Percentiles rank a stretch among this genome's conserved stretches.
Conservation (phyloP, 2,329 filamentous ascomycete species). For the Penicillium paneum region DNA sequence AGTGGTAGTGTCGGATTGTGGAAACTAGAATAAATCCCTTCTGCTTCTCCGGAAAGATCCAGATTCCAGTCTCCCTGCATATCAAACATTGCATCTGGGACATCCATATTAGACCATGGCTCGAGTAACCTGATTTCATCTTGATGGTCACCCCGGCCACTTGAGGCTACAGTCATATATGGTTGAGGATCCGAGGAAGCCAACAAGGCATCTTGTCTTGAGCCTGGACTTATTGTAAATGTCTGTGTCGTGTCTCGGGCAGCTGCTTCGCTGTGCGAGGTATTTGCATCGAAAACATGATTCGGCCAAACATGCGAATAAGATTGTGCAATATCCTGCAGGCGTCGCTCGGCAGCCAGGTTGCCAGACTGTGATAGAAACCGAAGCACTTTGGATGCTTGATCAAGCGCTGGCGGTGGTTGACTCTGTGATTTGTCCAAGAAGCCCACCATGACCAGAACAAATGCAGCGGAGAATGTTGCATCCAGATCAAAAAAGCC, state of each 20-base stretch:
- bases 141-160: not conserved
- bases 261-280: not conserved
- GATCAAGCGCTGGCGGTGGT: constrained; percentile 12
- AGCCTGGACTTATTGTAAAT: not conserved
- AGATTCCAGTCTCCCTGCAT: constrained; percentile 16
- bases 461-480: constrained; percentile 24
- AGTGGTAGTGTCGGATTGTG: constrained; percentile 19
- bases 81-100: constrained; percentile 11
- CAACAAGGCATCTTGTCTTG: not conserved
- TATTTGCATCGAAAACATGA: constrained; percentile 1
- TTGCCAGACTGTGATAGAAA: constrained; percentile 18
- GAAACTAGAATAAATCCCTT: constrained; percentile 24
- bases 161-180: not conserved
- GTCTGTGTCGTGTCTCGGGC: not conserved
- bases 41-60: constrained; percentile 18
- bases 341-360: constrained; percentile 15
- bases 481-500: constrained; percentile 25
- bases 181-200: not conserved
- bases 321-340: constrained; percentile 20
- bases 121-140: constrained; percentile 16
- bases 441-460: constrained; percentile 21
- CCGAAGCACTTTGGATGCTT: constrained; percentile 16
- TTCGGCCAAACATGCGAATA: constrained; percentile 17
- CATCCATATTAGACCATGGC: constrained; percentile 8
- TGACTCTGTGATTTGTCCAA: constrained; percentile 7